phyloP scores from a whole-genome alignment of 176 grass and related monocot species.

The Cymbopogon citratus region DNA sequence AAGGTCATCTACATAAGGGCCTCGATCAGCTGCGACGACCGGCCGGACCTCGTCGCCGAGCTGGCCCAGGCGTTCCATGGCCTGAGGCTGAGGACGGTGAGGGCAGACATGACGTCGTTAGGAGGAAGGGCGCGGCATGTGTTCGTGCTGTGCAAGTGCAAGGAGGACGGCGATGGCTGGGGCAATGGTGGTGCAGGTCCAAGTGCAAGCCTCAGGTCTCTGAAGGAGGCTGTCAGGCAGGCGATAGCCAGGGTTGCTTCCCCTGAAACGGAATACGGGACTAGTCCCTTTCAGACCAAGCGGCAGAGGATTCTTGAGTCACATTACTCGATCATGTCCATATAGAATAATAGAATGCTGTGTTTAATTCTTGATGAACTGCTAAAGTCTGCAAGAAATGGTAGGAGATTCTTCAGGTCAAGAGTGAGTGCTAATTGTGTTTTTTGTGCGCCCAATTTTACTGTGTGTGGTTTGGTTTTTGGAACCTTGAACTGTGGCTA shows the following conservation, averaged over 20 bases:
- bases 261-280: conserved; percentile 17
- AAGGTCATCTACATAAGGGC: conserved; percentile 29
- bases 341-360: conserved; percentile 5
- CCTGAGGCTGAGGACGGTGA: conserved; percentile 34
- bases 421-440: neutral
- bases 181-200: neutral
- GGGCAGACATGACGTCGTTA: conserved; percentile 29
- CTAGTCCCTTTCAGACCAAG: conserved; percentile 31
- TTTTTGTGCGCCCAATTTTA: neutral
- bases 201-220: conserved; percentile 13
- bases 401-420: neutral
- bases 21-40: conserved; percentile 41
- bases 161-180: neutral
- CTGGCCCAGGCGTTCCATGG: conserved; percentile 27
- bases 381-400: neutral
- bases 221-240: conserved; percentile 45
- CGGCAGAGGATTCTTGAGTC: conserved; percentile 38
- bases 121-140: conserved; percentile 42
- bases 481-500: conserved; percentile 17
- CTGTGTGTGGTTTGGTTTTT: neutral
- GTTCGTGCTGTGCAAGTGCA: conserved; percentile 28
- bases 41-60: conserved; percentile 37
- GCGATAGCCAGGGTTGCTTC: conserved; percentile 35
- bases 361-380: neutral
- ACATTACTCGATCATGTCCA: conserved; percentile 36